Evolutionary conservation across 257 asterid species (phyloP).

Genomic region (Eustoma russellianum): DNA sequence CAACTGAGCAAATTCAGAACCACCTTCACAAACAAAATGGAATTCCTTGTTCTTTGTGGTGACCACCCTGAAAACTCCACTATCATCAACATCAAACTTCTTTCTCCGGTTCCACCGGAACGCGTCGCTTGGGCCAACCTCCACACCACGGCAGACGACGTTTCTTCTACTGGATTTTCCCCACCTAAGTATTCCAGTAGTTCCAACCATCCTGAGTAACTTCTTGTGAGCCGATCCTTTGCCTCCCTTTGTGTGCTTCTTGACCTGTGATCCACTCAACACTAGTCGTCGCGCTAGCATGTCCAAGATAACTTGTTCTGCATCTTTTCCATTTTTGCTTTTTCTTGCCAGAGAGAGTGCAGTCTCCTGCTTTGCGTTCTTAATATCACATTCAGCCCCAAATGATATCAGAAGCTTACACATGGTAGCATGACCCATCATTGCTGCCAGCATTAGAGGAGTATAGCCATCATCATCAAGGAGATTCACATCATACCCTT

Average conservation of each 20-base stretch:
- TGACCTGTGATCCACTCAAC: conserved; percentile 33
- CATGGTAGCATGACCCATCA: conserved; percentile 29
- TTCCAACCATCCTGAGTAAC: conserved; percentile 46
- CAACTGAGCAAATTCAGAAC: conserved; percentile 40
- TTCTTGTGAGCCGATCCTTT: conserved; percentile 53
- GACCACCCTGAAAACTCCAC: conserved; percentile 50
- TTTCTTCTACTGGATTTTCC: conserved; percentile 57
- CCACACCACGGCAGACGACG: conserved; percentile 53
- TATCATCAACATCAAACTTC: conserved; percentile 46
- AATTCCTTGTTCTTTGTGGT: conserved; percentile 49
- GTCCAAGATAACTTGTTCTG: conserved; percentile 35
- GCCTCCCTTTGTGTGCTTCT: conserved; percentile 56
- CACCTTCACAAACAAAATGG: conserved; percentile 66
- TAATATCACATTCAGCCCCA: conserved; percentile 40
- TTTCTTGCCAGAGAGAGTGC: conserved; percentile 41
- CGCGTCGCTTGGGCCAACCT: conserved; percentile 41
- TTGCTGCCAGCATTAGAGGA: conserved; percentile 64
- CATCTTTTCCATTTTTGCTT: conserved; percentile 18
- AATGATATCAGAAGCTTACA: conserved; percentile 37
- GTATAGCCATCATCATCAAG: conserved; percentile 47
- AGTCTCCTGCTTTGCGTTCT: conserved; percentile 36
- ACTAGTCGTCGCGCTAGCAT: conserved; percentile 52
- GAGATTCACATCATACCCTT: conserved; percentile 23
- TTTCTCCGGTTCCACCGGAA: conserved; percentile 49
- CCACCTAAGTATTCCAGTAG: conserved; percentile 43